A percentile compares a stretch with the other conserved stretches of the same genome.
phyloP scores from a whole-genome alignment of 2,329 filamentous ascomycete genomes.

The Aspergillus novoparasiticus region DNA sequence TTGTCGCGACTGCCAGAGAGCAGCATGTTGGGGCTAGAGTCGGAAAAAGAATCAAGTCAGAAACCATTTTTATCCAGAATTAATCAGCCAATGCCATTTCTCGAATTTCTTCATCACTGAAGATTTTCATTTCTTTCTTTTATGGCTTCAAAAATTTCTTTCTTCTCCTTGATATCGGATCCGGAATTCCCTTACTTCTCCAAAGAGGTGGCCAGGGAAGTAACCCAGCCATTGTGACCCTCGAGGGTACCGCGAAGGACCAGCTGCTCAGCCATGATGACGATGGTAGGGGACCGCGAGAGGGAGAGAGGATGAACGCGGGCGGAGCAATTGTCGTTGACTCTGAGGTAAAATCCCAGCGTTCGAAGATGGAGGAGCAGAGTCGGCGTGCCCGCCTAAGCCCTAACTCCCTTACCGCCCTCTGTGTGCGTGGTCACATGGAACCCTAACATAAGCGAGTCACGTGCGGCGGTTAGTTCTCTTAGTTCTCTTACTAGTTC shows the following conservation, averaged over 20 bases:
- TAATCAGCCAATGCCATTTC: conserved; percentile 21
- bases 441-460: conserved; percentile 27
- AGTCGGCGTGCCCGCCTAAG: conserved; percentile 32
- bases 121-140: conserved; percentile 9
- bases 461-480: conserved; percentile 17
- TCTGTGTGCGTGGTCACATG: conserved; percentile 31
- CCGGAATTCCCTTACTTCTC: conserved; percentile 75
- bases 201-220: conserved; percentile 95
- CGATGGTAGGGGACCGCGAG: conserved; percentile 42
- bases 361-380: conserved; percentile 39
- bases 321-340: conserved; percentile 46
- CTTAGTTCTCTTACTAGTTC: background rate
- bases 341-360: conserved; percentile 43
- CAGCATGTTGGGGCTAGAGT: conserved; percentile 93
- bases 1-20: conserved; percentile 97
- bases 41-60: conserved; percentile 36
- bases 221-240: conserved; percentile 99
- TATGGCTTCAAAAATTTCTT: conserved; percentile 16
- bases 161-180: conserved; percentile 13
- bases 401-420: conserved; percentile 38
- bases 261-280: conserved; percentile 84
- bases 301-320: conserved; percentile 38
- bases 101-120: conserved; percentile 9
- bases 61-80: conserved; percentile 31
- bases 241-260: conserved; percentile 96